Evolutionary conservation across 2,329 filamentous ascomycete species (phyloP), one percentile per base, ranked within the genome.

Genomic region (Colletotrichum sp.): DNA sequence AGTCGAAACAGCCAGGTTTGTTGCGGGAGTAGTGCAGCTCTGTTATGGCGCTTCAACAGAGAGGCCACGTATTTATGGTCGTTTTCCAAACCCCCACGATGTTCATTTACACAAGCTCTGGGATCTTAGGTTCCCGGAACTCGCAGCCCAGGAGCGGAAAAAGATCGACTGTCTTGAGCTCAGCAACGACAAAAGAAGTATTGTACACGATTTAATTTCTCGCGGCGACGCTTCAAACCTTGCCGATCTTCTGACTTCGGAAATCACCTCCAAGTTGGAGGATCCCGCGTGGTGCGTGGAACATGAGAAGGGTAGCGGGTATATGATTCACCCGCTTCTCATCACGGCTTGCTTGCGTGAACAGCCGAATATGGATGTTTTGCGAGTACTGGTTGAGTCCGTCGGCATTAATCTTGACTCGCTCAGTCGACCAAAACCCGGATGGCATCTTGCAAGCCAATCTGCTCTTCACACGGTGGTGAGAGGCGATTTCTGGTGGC

Each of bases 311-410:
- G 25, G 27, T n/a, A 61, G 28, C 27, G 27, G 55, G 6, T 32
- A 61, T 1, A n/a, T 28, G 39, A 18, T 66, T 5, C 39, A 22
- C 10, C 81, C 82, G 1, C 79, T 82, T 8, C 72, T 84, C 2
- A 48, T 81, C 13, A 64, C 77, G 4, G 83, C 83, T 27, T 82
- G 83, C 61, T 32, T 66, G n/a, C 77, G 81, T 30, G 70, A 79
- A 5, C 70, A 83, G 15, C 84, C 84, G 9, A 85, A 86, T 70
- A 82, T 86, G 76, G 78, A 81, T 5, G 80, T 85, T 8, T 77
- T 86, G 1, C 80, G 80, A n/a, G 60, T 84, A 6, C 75, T 87
- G 12, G 81, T 86, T 3, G 81, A 84, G 28, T 80, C 79, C 25
- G 80, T 82, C 15, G 71, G 76, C 2, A 81, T 83, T 16, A 79